A percentile compares a stretch with the other conserved stretches of the same genome.
phyloP scores from a whole-genome alignment of 2,329 filamentous ascomycete genomes.

The Gaeumannomyces sp. region DNA sequence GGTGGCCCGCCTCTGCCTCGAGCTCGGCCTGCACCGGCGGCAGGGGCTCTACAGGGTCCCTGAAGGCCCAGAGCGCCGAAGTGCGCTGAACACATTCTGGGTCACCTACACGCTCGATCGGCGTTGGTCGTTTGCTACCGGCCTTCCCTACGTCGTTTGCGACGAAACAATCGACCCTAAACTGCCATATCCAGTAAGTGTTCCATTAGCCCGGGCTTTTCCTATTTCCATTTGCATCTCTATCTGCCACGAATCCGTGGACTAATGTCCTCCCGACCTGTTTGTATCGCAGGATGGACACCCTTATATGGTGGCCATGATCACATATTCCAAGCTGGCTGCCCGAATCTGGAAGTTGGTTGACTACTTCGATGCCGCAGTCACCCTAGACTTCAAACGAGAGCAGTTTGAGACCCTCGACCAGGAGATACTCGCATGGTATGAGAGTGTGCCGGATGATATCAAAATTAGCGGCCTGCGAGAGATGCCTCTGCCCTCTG shows the following conservation, averaged over 20 bases:
- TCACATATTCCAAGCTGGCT: slow-evolving; percentile 73
- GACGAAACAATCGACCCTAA: slow-evolving; percentile 15
- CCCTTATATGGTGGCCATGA: slow-evolving; percentile 78
- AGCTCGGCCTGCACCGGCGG: slow-evolving; percentile 29
- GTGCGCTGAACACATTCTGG: slow-evolving; percentile 12
- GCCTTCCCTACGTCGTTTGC: slow-evolving; percentile 13
- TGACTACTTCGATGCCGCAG: slow-evolving; percentile 56
- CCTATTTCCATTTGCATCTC: too few relatives aligned
- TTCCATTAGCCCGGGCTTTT: not conserved
- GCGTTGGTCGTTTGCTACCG: slow-evolving; percentile 13
- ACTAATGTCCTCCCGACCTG: slow-evolving; percentile 79
- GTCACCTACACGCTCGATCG: slow-evolving; percentile 14
- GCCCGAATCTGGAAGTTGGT: slow-evolving; percentile 84
- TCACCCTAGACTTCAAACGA: slow-evolving; percentile 58
- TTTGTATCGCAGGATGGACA: slow-evolving; percentile 61
- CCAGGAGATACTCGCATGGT: slow-evolving; percentile 81
- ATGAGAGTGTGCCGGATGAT: slow-evolving; percentile 62
- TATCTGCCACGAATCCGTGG: not conserved
- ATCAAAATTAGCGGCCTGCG: slow-evolving; percentile 54
- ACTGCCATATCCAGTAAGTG: slow-evolving; percentile 62
- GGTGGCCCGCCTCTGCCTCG: slow-evolving; percentile 40
- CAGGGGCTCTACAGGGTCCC: slow-evolving; percentile 1
- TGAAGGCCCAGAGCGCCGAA: not conserved
- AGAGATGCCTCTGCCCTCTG: slow-evolving; percentile 45
- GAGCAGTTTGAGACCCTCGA: slow-evolving; percentile 78